Percentiles rank a stretch among this genome's conserved stretches.
These are phyloP conservation scores for Diaporthe capsici DNA, from an alignment of 2,329 filamentous ascomycete genomes.

Conservation along the genomic window DNA sequence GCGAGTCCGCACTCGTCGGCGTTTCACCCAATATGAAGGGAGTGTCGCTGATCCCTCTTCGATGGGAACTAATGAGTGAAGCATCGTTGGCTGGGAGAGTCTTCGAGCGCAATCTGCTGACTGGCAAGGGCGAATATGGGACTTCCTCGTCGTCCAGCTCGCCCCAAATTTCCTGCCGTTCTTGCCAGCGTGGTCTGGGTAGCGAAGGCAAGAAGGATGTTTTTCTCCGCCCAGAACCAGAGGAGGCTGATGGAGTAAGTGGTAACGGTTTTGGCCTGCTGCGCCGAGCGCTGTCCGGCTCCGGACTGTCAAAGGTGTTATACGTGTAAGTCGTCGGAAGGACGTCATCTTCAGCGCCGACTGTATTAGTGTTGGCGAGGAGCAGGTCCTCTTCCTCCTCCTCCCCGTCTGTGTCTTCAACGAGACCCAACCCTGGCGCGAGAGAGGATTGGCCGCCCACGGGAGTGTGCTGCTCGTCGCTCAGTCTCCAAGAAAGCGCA, in stretches of 20 bases:
- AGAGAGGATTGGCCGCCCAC: constrained; percentile 77
- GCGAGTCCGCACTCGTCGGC: constrained; percentile 26
- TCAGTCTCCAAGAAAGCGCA: constrained; percentile 92
- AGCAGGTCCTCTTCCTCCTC: constrained; percentile 73
- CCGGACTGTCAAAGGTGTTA: constrained; percentile 61
- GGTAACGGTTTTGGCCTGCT: constrained; percentile 47
- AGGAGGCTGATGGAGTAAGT: constrained; percentile 18
- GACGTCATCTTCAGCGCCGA: constrained; percentile 56
- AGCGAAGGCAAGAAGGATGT: constrained; percentile 21
- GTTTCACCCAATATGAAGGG: constrained; percentile 37
- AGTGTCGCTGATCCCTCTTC: constrained; percentile 51
- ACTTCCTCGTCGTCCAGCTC: constrained; percentile 83
- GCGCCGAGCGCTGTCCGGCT: constrained; percentile 46
- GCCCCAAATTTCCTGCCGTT: constrained; percentile 87
- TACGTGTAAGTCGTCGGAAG: constrained; percentile 57
- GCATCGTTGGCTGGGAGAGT: constrained; percentile 59
- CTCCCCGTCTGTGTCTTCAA: constrained; percentile 77
- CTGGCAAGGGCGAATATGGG: constrained; percentile 53
- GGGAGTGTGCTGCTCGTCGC: constrained; percentile 78
- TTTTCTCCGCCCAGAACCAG: constrained; percentile 26
- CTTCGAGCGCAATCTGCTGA: constrained; percentile 60
- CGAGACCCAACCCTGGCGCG: constrained; percentile 84
- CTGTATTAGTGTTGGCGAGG: constrained; percentile 60
- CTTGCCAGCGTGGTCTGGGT: constrained; percentile 66
- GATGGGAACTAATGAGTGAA: constrained; percentile 54